A percentile compares a stretch with the other conserved stretches of the same genome.
These are phyloP conservation scores for Diplodia seriata DNA, from an alignment of 2,329 filamentous ascomycete species.

Conservation along the genomic window DNA sequence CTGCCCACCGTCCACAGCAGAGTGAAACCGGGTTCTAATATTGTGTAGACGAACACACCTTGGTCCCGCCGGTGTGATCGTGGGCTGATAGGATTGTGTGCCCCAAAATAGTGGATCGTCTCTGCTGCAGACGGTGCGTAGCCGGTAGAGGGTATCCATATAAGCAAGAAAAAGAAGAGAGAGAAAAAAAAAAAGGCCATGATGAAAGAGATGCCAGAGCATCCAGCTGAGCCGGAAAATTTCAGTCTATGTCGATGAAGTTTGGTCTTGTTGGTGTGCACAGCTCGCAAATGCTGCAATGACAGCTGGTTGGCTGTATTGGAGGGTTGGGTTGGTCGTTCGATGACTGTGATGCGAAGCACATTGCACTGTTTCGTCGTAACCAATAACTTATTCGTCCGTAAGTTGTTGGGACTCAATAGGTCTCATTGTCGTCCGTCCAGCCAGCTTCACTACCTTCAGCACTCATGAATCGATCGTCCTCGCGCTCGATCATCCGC, in stretches of 20 bases:
- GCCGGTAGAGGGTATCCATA: conserved; percentile 19
- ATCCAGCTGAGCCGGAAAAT: background rate
- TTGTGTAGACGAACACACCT: background rate
- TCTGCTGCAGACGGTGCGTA: background rate
- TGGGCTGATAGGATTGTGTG: background rate
- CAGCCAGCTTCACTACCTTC: conserved; percentile 57
- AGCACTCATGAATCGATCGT: conserved; percentile 51
- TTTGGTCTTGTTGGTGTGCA: background rate
- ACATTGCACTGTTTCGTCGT: background rate
- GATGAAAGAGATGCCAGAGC: conserved; percentile 7
- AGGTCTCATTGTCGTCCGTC: conserved; percentile 54
- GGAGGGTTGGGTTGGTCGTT: background rate
- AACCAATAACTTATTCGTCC: background rate
- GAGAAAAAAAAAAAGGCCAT: background rate
- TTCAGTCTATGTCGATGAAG: background rate
- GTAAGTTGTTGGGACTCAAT: background rate
- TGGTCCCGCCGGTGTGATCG: background rate
- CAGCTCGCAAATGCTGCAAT: background rate
- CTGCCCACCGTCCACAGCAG: background rate
- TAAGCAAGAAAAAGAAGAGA: conserved; percentile 3
- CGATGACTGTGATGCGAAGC: background rate
- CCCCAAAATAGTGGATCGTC: background rate
- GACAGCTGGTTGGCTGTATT: background rate
- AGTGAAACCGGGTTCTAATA: background rate
- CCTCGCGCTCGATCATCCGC: conserved; percentile 50